Percentiles rank a stretch among this genome's conserved stretches.
These are phyloP conservation scores for Medakamo hakoo DNA, from an alignment of 139 green algal species.

Conservation along the genomic window DNA sequence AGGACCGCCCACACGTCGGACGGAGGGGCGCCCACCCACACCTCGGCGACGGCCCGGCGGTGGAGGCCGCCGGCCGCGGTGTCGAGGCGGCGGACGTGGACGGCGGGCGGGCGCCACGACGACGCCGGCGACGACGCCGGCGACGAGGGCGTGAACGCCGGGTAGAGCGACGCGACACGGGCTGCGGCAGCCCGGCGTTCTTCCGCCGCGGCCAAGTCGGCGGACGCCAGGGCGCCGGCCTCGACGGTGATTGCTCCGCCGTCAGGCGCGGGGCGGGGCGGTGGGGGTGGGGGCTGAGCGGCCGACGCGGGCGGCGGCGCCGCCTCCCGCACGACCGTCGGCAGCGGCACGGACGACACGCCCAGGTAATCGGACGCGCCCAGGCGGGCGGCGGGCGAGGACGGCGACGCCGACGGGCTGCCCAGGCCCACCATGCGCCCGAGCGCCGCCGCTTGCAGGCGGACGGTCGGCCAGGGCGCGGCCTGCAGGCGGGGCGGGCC, in stretches of 20 bases:
- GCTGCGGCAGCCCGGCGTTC: background rate
- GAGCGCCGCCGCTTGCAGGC: too few species aligned
- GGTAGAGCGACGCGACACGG: background rate
- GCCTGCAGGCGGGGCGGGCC: conserved; percentile 5
- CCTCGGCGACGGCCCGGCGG: conserved; percentile 21
- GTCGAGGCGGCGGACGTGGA: conserved; percentile 36
- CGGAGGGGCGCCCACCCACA: conserved; percentile 20
- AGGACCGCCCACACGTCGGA: conserved; percentile 30
- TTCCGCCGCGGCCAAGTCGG: conserved; percentile 2
- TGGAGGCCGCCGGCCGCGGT: conserved; percentile 12
- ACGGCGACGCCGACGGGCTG: background rate
- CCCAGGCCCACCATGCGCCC: too few species aligned
- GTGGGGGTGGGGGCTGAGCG: background rate
- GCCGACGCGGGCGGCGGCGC: background rate
- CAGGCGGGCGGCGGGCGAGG: conserved; percentile 1
- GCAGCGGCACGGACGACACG: conserved; percentile 20
- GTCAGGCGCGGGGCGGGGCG: background rate
- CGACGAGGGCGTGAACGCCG: background rate
- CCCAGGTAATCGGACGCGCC: conserved; percentile 18
- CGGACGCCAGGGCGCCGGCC: background rate
- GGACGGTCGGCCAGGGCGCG: background rate
- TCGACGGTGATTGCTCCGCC: background rate
- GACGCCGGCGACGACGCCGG: background rate
- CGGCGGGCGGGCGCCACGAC: conserved; percentile 4
- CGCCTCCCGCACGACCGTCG: too few species aligned